Base-by-base conservation (phyloP, 2,329 filamentous ascomycete species). In the Camillea tinctor region DNA sequence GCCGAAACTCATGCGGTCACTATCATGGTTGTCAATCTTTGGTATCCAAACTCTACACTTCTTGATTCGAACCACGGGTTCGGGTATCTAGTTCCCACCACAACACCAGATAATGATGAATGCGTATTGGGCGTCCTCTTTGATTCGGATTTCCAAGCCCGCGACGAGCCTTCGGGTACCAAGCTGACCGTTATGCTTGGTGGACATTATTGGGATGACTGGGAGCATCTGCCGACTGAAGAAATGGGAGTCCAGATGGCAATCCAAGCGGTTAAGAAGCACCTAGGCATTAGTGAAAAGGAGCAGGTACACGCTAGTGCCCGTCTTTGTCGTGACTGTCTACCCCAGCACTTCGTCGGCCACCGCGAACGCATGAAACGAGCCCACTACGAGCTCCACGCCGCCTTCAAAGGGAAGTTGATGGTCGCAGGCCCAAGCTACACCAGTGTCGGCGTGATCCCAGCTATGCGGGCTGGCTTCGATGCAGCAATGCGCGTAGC, bases 111-210 rank as follows among this genome's bases (percentile, higher is more conserved):
- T 65, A 96, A 97, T 72, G 90, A 91, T 1, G 91, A 96, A 73
- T 84, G 87, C 62, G 91, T 89, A 0, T 86, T 99, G 5, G 95
- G 95, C 63, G 93, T 98, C 56, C 90, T 98, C 61, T 98, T 98
- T 75, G 93, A 97, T 75, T 91, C 88, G 2, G 87, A 92, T 64
- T 83, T 84, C 19, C 71, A 75, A 23, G 60, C 60, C 13, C 61
- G 55, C 19, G 60, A 74, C 55, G 67, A 70, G 23, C 56, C 66
- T 57, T 71, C 74, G 0, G 92, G 91, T 22, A 96, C 92, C 15
- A 97, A 96, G 74, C 76, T 98, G 56, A 97, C 94, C 17, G 91
- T 98, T 68, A 96, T 99, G 87, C 80, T 99, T 59, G 95, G 95
- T 60, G 95, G 95, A 1, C 93, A 97, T 76, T 92, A 91, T 84